Base-by-base conservation (phyloP, 2,329 filamentous ascomycete species). In the Botryosphaeria dothidea region DNA sequence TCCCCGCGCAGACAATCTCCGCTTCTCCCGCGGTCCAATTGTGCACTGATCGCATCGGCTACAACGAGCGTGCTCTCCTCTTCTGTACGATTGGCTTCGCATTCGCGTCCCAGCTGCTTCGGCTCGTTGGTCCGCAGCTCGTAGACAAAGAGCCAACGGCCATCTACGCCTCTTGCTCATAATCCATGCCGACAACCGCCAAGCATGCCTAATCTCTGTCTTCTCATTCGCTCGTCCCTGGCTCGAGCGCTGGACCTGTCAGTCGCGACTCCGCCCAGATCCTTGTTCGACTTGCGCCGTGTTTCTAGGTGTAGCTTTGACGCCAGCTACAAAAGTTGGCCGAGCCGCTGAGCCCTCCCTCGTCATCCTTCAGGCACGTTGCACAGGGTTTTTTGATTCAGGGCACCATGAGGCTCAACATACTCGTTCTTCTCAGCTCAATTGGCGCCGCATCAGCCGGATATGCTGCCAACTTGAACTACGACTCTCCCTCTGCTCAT, bases 401-500 rank as follows among this genome's bases (percentile, higher is more conserved):
- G 51, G 23, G 31, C 23, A 21, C 19, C 34, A 64, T 64, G 61
- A 64, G 52, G 61, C 48, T 56, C 15, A 25, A 34, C 23, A 15
- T 19, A 8, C 13, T 56, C 13, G 41, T 34, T 19, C 11, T 64
- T 15, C 48, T 54, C 31, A 11, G 38, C 36, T 52, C 34, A 11
- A n/a, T 54, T 46, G 48, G 61, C 5, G 21, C 13, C 15, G 49
- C 61, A 8, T 21, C 62, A 11, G 63, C 54, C 3, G 29, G 43
- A 21, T 65, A 65, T 34, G 34, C 46, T 17, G 29, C 54, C 31
- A 90, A 90, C 72, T 73, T 90, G 66, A 90, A 90, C 77, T 91
- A 90, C 74, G 80, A 81, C 52, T 88, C 84, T 70, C 88, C 88
- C 11, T 90, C 88, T 0, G 80, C 83, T 38, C 82, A 87, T 45